These are phyloP conservation scores for Coniochaeta hoffmannii DNA, from an alignment of 2,329 filamentous ascomycete species.

Conservation along the genomic window DNA sequence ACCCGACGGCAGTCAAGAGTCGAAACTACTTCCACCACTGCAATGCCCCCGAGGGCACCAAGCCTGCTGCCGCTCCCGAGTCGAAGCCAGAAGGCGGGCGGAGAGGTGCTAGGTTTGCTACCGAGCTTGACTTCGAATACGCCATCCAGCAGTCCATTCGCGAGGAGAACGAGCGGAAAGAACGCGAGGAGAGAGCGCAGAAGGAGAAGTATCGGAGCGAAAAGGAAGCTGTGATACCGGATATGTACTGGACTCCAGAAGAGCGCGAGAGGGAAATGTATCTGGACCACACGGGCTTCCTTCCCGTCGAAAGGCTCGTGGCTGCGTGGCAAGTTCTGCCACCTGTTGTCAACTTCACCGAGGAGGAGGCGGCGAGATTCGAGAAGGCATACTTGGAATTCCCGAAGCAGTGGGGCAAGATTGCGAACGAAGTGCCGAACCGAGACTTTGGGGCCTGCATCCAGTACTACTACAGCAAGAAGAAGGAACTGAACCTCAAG, in stretches of 20 bases:
- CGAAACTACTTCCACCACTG: constrained; percentile 44
- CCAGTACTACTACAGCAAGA: constrained; percentile 79
- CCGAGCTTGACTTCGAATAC: constrained; percentile 65
- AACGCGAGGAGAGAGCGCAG: constrained; percentile 56
- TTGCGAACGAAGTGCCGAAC: constrained; percentile 59
- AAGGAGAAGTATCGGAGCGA: constrained; percentile 67
- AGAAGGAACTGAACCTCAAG: constrained; percentile 67
- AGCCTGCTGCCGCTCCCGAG: constrained; percentile 38
- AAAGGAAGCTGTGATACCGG: constrained; percentile 68
- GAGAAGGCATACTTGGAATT: constrained; percentile 67
- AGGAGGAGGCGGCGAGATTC: constrained; percentile 62
- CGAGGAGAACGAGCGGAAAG: constrained; percentile 62
- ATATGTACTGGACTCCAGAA: constrained; percentile 57
- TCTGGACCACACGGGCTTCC: constrained; percentile 57
- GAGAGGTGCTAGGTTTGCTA: constrained; percentile 51
- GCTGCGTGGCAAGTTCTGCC: constrained; percentile 65
- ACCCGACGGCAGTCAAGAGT: constrained; percentile 46
- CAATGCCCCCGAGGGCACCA: constrained; percentile 25
- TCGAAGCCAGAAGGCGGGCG: constrained; percentile 48
- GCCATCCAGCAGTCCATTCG: constrained; percentile 65
- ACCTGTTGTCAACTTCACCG: constrained; percentile 66
- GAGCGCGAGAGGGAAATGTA: constrained; percentile 53
- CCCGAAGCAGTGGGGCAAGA: constrained; percentile 76
- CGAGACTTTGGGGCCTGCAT: constrained; percentile 75
- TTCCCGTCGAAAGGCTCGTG: constrained; percentile 59